These are phyloP conservation scores for Xylariaceae sp. DNA, from an alignment of 2,329 filamentous ascomycete genomes.

Conservation along the genomic window DNA sequence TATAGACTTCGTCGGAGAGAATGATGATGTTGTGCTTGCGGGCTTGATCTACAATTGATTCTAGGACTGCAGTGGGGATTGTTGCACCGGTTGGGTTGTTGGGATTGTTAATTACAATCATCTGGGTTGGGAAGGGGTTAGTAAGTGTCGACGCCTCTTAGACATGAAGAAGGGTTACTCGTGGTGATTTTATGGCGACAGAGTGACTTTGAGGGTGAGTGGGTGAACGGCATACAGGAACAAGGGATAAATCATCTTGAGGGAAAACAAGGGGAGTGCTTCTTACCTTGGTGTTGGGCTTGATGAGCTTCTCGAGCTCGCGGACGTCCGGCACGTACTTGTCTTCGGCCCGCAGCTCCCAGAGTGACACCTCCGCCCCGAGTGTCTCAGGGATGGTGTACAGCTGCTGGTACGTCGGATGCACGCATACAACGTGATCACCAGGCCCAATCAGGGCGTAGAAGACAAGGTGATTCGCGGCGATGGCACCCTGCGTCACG, in stretches of 20 bases:
- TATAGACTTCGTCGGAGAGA: slow-evolving; percentile 76
- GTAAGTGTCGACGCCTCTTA: not conserved
- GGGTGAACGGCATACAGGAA: not conserved
- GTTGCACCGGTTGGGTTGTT: slow-evolving; percentile 77
- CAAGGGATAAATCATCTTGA: not conserved
- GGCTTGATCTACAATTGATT: slow-evolving; percentile 59
- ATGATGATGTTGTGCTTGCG: slow-evolving; percentile 58
- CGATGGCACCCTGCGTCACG: slow-evolving; percentile 74
- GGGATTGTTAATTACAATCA: slow-evolving; percentile 61
- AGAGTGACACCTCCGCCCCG: slow-evolving; percentile 71
- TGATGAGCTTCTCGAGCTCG: slow-evolving; percentile 60
- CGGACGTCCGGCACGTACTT: slow-evolving; percentile 62
- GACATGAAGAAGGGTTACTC: too few species aligned
- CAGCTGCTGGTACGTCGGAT: slow-evolving; percentile 82
- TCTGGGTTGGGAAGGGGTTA: slow-evolving; percentile 29
- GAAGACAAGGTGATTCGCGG: slow-evolving; percentile 76
- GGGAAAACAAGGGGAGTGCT: not conserved
- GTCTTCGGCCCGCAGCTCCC: slow-evolving; percentile 62
- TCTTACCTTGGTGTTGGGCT: slow-evolving; percentile 61
- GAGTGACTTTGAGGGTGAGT: too few species aligned
- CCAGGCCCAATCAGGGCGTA: slow-evolving; percentile 66
- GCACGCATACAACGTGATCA: slow-evolving; percentile 81
- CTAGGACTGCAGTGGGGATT: slow-evolving; percentile 56
- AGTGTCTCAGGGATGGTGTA: slow-evolving; percentile 69
- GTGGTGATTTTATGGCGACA: too few species aligned